A percentile compares a stretch with the other conserved stretches of the same genome.
Evolutionary conservation across 2,329 filamentous ascomycete genomes (phyloP).

Genomic region (Lecanicillium sp.): DNA sequence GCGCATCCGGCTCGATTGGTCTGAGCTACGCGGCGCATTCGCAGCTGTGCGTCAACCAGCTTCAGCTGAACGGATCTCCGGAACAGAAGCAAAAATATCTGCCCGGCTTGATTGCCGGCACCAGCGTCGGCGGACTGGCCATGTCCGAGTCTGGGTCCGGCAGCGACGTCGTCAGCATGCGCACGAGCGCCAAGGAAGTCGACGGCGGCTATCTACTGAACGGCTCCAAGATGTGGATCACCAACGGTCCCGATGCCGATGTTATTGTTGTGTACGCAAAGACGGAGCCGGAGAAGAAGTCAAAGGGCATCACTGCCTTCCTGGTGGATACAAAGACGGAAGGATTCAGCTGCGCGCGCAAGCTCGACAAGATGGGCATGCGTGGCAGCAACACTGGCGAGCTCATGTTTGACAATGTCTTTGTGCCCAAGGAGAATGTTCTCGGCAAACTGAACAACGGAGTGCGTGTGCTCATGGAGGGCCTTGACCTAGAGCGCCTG

Average conservation of each 20-base stretch:
- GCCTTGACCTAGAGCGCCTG: constrained; percentile 85
- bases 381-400: constrained; percentile 94
- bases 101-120: constrained; percentile 72
- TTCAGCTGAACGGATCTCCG: constrained; percentile 76
- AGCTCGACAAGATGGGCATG: constrained; percentile 98
- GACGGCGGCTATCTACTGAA: constrained; percentile 82
- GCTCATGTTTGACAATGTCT: constrained; percentile 82
- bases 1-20: constrained; percentile 76
- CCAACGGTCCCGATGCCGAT: constrained; percentile 93
- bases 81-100: constrained; percentile 78
- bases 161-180: constrained; percentile 94
- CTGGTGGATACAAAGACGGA: constrained; percentile 64
- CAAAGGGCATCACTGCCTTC: constrained; percentile 93
- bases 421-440: constrained; percentile 75
- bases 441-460: constrained; percentile 75
- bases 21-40: constrained; percentile 94
- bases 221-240: constrained; percentile 99
- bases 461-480: constrained; percentile 90
- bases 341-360: constrained; percentile 81
- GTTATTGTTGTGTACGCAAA: constrained; percentile 95
- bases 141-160: constrained; percentile 93
- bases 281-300: constrained; percentile 70
- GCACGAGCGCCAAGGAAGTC: constrained; percentile 70
- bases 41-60: constrained; percentile 92
- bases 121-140: constrained; percentile 76